phyloP scores from a whole-genome alignment of 106 monocot genomes.

The Dioscorea zingiberensis region DNA sequence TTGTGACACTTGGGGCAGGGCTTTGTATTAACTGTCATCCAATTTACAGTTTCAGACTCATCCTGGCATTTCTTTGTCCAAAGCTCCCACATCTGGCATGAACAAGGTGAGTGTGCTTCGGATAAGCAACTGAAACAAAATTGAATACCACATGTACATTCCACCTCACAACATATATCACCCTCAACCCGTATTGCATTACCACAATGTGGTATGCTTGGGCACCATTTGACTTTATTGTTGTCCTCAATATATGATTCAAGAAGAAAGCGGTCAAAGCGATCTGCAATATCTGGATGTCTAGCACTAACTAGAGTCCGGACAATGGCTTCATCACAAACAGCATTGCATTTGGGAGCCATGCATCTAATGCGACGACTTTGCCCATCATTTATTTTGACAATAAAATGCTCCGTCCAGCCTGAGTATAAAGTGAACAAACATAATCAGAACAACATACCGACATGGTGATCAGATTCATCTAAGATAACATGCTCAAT shows the following conservation, averaged over 20 bases:
- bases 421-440: constrained; percentile 26
- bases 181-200: constrained; percentile 85
- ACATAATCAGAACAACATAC: neutral
- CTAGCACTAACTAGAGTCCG: constrained; percentile 45
- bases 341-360: constrained; percentile 62
- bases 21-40: constrained; percentile 88
- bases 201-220: constrained; percentile 93
- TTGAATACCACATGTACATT: constrained; percentile 81
- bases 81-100: constrained; percentile 86
- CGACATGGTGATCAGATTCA: too few species aligned
- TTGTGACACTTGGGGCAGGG: constrained; percentile 91
- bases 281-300: constrained; percentile 65
- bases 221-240: constrained; percentile 87
- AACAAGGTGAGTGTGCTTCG: constrained; percentile 92
- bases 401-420: constrained; percentile 85
- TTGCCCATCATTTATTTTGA: constrained; percentile 86
- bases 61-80: constrained; percentile 86
- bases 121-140: constrained; percentile 86
- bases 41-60: constrained; percentile 94
- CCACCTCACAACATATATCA: constrained; percentile 77
- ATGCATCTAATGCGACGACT: constrained; percentile 83
- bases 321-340: constrained; percentile 74
- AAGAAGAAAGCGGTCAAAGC: constrained; percentile 79
- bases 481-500: too few species aligned
- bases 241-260: constrained; percentile 97